Evolutionary conservation across 768 basidiomycete genomes (phyloP).

Genomic region (Lactarius pseudohatsudake): DNA sequence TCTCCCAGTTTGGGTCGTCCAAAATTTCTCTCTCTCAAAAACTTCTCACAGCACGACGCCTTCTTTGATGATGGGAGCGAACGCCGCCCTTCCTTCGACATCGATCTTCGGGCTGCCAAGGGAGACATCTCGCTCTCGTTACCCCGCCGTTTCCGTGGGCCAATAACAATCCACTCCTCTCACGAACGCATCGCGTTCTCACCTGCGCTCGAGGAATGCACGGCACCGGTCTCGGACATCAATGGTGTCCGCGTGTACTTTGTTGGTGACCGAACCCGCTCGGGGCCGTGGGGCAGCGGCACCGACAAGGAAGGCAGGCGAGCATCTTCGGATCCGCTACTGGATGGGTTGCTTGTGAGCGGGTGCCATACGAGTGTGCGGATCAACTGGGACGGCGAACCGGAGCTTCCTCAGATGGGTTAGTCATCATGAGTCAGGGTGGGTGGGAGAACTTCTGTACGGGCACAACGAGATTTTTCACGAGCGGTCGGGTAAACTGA

Average conservation of each 20-base stretch:
- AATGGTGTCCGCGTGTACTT: slow-evolving; percentile 12
- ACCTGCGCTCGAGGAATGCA: neutral
- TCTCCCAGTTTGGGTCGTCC: neutral
- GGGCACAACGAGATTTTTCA: slow-evolving; percentile 5
- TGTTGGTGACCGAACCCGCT: neutral
- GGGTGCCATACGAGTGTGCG: neutral
- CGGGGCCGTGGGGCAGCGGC: neutral
- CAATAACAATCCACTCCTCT: slow-evolving; percentile 6
- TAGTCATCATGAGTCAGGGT: no score
- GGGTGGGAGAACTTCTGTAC: neutral
- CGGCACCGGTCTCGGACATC: neutral
- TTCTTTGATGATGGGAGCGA: neutral
- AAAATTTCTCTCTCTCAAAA: neutral
- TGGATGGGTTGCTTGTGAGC: neutral
- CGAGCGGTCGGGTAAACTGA: neutral
- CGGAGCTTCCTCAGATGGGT: slow-evolving; percentile 1
- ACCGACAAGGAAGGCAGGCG: neutral
- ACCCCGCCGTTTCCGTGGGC: slow-evolving; percentile 12
- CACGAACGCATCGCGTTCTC: slow-evolving; percentile 8
- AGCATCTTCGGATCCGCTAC: neutral
- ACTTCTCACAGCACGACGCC: neutral
- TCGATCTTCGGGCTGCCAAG: neutral
- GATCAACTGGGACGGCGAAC: slow-evolving; percentile 11
- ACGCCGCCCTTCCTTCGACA: slow-evolving; percentile 4
- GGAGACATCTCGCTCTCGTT: slow-evolving; percentile 11